Conservation (phyloP, 768 basidiomycete species). For the Dendrothele bispora region DNA sequence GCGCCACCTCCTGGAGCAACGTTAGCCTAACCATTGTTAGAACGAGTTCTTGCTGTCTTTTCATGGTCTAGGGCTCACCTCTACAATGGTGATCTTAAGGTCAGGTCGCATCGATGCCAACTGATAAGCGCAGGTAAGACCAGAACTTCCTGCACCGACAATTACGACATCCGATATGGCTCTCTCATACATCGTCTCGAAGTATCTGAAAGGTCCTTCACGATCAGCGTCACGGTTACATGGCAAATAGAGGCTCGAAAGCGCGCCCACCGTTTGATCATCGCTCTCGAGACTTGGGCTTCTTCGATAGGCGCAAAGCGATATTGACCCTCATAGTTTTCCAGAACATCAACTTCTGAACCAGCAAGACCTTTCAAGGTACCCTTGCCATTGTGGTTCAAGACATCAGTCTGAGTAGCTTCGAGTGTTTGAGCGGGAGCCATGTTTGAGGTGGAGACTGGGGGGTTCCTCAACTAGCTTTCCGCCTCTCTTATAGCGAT, state of each 20-base stretch:
- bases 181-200: constrained; percentile 70
- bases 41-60: constrained; percentile 44
- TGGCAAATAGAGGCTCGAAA: background rate
- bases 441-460: background rate
- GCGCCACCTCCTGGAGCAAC: constrained; percentile 81
- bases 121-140: constrained; percentile 73
- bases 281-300: constrained; percentile 73
- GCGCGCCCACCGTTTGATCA: constrained; percentile 64
- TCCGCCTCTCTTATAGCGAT: background rate
- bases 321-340: constrained; percentile 65
- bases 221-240: background rate
- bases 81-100: constrained; percentile 37
- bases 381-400: too few species aligned
- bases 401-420: too few species aligned
- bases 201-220: constrained; percentile 49
- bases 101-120: constrained; percentile 69
- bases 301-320: constrained; percentile 74
- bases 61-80: too few species aligned
- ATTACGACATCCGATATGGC: constrained; percentile 78
- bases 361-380: too few species aligned
- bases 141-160: constrained; percentile 70
- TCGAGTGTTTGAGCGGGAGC: constrained; percentile 1
- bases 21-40: constrained; percentile 70
- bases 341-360: constrained; percentile 38
- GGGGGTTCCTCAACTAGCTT: background rate